phyloP scores from a whole-genome alignment of 1,284 basidiomycete species.

The Ustanciosporium gigantosporum region DNA sequence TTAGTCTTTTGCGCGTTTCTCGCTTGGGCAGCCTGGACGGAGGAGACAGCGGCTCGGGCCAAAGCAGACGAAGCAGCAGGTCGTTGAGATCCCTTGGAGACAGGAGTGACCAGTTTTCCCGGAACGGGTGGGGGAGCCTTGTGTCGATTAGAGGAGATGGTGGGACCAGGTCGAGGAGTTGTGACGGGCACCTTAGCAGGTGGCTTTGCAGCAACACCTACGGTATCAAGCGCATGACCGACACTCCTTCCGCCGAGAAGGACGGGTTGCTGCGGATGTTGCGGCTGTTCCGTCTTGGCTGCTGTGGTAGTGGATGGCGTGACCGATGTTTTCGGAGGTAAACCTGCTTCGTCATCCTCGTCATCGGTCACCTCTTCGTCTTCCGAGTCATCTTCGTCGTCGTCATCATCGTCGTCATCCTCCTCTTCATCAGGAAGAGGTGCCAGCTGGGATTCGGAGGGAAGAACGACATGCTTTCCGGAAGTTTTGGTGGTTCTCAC shows the following conservation, averaged over 20 bases:
- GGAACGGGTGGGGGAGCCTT: conserved; percentile 15
- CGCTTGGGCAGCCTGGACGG: conserved; percentile 26
- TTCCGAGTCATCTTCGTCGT: conserved; percentile 53
- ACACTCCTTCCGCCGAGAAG: conserved; percentile 12
- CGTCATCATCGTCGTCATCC: conserved; percentile 62
- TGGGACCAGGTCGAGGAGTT: conserved; percentile 21
- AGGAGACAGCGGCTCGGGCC: conserved; percentile 32
- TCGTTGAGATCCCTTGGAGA: conserved; percentile 19
- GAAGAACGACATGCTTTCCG: conserved; percentile 86
- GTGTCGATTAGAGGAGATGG: conserved; percentile 27
- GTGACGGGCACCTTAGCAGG: conserved; percentile 34
- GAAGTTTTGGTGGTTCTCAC: conserved; percentile 85
- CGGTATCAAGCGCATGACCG: conserved; percentile 6
- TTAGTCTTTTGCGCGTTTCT: conserved; percentile 18
- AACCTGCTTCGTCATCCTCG: conserved; percentile 17
- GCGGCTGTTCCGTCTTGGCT: conserved; percentile 1
- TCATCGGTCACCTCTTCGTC: conserved; percentile 61
- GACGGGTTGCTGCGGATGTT: conserved; percentile 2
- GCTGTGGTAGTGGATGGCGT: conserved; percentile 2
- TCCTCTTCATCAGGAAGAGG: conserved; percentile 66
- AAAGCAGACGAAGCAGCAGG: conserved; percentile 38
- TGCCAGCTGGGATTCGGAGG: conserved; percentile 85
- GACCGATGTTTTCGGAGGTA: background rate
- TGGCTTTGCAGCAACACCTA: conserved; percentile 17
- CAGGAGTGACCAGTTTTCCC: conserved; percentile 28